Base-by-base conservation (phyloP, 1,284 basidiomycete species). In the Rhodotorula glutinis region DNA sequence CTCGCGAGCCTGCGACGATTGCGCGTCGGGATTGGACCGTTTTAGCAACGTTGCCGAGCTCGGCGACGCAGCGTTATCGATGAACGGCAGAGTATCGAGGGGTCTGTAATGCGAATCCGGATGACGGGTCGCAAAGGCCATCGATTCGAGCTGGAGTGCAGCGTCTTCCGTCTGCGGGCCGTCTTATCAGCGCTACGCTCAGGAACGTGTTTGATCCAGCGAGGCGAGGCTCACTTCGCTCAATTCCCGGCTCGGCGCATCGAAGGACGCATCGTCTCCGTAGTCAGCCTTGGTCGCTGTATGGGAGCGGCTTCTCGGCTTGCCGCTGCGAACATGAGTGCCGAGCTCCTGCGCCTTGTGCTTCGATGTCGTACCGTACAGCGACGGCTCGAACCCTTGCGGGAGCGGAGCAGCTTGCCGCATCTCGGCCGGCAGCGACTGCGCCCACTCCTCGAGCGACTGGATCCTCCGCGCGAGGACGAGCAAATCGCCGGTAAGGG, bases 31-130 rank as follows among this genome's bases (percentile, higher is more conserved):
- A 17, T 29, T 21, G 30, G 53, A 13, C 29, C 33, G 3, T 30
- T 43, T 27, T 25, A 25, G 21, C 21, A 11, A 11, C 2, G 27
- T 41, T 23, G 49, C 16, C 19, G 51, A 29, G 17, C 27, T 52
- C 16, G 40, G 55, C 27, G 53, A 56, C 25, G 56, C 27, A 16
- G 53, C 53, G 33, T 54, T 63, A 60, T 67, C 65, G 61, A 67
- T 51, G 63, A 71, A 68, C 17, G 70, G 70, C 21, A 66, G 55
- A 21, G 49, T 58, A 53, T 68, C 70, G 29, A 57, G 61, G 3
- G 66, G 60, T 40, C 58, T 41, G 44, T 67, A 67, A 8, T 33
- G 13, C 25, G 63, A 62, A 30, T 57, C 55, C 29, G 66, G 65
- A 7, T 44, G 43, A 13, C 57, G 57, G 13, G 60, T 53, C 21